Base-by-base conservation (phyloP, 192 early-diverging fungal species). In the Entomortierella lignicola region DNA sequence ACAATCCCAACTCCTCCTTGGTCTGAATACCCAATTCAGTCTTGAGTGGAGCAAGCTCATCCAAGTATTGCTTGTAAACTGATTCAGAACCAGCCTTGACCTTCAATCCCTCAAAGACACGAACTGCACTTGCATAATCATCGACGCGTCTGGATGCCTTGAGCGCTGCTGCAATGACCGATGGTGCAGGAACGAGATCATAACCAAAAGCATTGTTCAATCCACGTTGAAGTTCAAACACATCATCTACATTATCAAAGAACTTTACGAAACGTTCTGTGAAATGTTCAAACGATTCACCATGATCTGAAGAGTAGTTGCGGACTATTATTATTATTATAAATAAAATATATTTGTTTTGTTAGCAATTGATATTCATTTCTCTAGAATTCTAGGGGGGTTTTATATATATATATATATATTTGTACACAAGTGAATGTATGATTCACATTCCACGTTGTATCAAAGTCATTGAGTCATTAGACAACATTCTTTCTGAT, bases 171-270 rank as follows among this genome's bases (percentile, higher is more conserved):
- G 92, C 91, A 82, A 97, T 89, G 41, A 99, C 94, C 42, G 91
- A 90, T 69, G 94, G 85, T 27, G 92, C 85, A 43, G 98, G 98
- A n/a, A 96, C 95, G 82, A 97, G 90, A 87, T 99, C 95, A 80
- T 96, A 94, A 44, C 94, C 91, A 81, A 98, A 98, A 84, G 94
- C 92, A 84, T 99, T 96, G 91, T 98, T 98, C 82, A 99, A 88
- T 39, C 97, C 96, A 77, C 96, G 91, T 88, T 98, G 95, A 51
- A 99, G 90, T 88, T 99, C 98, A 84, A 97, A 98, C 77, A 94
- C 91, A 86, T 99, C 98, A 63, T 95, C 93, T 55, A 92, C 92
- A 66, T 89, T 89, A 60, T 94, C 91, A 84, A 95, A 95, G 81
- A 94, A 94, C 84, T 89, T 89, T 71, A 92, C 87, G 71, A 92